phyloP scores from a whole-genome alignment of 192 early-diverging fungal species.

The Gigaspora rosea region DNA sequence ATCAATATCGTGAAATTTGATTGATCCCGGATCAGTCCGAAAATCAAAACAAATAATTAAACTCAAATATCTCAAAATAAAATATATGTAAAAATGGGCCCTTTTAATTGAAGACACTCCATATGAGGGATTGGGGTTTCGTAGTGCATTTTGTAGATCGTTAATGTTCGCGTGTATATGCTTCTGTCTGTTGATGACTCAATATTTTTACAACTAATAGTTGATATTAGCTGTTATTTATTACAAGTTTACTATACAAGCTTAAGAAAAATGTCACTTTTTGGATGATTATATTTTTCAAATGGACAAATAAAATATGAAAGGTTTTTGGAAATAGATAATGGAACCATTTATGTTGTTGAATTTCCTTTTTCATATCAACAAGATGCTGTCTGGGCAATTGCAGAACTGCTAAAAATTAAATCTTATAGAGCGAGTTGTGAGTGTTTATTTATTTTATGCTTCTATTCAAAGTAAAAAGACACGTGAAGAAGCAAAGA shows the following conservation, averaged over 20 bases:
- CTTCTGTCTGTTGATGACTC: constrained; percentile 6
- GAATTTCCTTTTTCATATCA: constrained; percentile 18
- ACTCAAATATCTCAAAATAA: no score
- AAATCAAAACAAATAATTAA: no score
- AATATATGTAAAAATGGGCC: no score
- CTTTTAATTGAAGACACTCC: no score
- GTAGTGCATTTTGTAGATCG: no score
- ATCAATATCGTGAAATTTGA: no score
- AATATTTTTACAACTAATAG: constrained; percentile 17
- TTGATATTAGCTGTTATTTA: constrained; percentile 25
- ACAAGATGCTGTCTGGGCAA: background rate
- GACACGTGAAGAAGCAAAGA: background rate
- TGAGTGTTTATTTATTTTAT: constrained; percentile 18
- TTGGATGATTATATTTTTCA: constrained; percentile 15
- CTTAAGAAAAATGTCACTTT: constrained; percentile 5
- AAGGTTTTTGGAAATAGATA: constrained; percentile 26
- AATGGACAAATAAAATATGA: constrained; percentile 17
- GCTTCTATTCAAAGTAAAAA: background rate
- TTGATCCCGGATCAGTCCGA: no score
- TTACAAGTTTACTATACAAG: constrained; percentile 14
- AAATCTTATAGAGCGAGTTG: background rate
- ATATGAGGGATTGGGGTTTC: no score
- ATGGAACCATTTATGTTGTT: constrained; percentile 7
- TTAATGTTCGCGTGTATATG: no score
- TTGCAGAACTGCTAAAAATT: background rate